Evolutionary conservation across 352 stramenopile genomes (phyloP).

Genomic region (Pythium grandisporangium): DNA sequence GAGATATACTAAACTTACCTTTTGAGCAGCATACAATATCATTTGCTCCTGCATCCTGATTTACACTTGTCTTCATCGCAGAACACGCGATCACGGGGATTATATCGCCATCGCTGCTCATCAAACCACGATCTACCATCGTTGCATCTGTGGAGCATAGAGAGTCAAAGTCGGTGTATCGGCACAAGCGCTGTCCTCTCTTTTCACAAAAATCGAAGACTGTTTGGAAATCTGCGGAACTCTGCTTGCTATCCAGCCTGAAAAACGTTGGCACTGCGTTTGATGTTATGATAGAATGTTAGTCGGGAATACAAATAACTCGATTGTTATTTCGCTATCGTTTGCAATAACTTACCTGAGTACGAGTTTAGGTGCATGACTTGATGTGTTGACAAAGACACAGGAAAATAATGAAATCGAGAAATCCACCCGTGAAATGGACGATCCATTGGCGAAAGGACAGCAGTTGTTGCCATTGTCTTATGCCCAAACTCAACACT

Average conservation of each 20-base stretch:
- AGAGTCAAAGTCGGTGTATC: conserved; percentile 24
- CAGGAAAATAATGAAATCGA: conserved; percentile 31
- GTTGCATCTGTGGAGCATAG: too few relatives aligned
- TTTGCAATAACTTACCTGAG: conserved; percentile 39
- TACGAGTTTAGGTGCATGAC: conserved; percentile 24
- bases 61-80: too few relatives aligned
- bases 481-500: conserved; percentile 4
- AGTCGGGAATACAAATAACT: background rate
- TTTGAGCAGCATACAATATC: conserved; percentile 32
- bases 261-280: conserved; percentile 10
- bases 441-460: conserved; percentile 12
- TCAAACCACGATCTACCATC: too few relatives aligned
- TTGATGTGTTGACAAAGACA: conserved; percentile 21
- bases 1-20: too few relatives aligned
- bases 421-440: conserved; percentile 35
- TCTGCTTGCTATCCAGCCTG: too few relatives aligned
- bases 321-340: background rate
- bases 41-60: too few relatives aligned
- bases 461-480: conserved; percentile 2
- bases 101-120: too few relatives aligned
- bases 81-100: too few relatives aligned
- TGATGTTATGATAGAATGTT: background rate
- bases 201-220: too few relatives aligned
- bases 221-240: too few relatives aligned
- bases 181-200: conserved; percentile 23